phyloP scores from a whole-genome alignment of 805 yeast species.

The Nakazawaea molendinolei region DNA sequence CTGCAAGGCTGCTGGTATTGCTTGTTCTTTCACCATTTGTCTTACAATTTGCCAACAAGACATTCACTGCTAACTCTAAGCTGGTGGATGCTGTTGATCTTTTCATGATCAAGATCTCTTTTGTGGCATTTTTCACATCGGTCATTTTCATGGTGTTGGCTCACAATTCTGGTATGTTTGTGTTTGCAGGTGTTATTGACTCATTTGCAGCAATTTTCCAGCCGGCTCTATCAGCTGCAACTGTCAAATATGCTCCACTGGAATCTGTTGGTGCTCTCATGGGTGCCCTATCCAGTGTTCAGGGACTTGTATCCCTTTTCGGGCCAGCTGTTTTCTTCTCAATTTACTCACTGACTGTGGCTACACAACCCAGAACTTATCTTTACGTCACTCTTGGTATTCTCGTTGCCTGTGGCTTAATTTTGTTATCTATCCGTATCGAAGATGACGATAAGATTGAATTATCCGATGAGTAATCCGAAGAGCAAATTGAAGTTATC shows the following conservation, averaged over 20 bases:
- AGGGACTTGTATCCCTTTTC: constrained; percentile 35
- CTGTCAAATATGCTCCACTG: constrained; percentile 48
- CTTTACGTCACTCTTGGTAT: constrained; percentile 21
- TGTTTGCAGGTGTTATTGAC: constrained; percentile 26
- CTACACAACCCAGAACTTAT: constrained; percentile 24
- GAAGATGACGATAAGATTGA: neutral
- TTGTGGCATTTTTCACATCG: constrained; percentile 22
- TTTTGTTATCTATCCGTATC: neutral
- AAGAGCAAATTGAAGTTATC: no score
- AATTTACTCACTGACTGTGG: constrained; percentile 32
- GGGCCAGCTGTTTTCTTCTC: constrained; percentile 37
- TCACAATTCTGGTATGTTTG: constrained; percentile 19
- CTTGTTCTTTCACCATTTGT: constrained; percentile 38
- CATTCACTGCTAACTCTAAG: constrained; percentile 24
- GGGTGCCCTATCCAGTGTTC: constrained; percentile 52
- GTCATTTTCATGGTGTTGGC: constrained; percentile 26
- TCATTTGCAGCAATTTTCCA: constrained; percentile 37
- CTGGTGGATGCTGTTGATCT: constrained; percentile 45
- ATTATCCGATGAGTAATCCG: no score
- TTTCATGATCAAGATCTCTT: constrained; percentile 25
- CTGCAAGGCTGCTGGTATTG: constrained; percentile 37
- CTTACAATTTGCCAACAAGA: constrained; percentile 26
- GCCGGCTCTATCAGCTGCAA: constrained; percentile 45
- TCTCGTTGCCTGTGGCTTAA: neutral
- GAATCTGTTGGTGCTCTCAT: constrained; percentile 53